These are phyloP conservation scores for Chytriomyces hyalinus DNA, from an alignment of 192 early-diverging fungal species.

Conservation along the genomic window DNA sequence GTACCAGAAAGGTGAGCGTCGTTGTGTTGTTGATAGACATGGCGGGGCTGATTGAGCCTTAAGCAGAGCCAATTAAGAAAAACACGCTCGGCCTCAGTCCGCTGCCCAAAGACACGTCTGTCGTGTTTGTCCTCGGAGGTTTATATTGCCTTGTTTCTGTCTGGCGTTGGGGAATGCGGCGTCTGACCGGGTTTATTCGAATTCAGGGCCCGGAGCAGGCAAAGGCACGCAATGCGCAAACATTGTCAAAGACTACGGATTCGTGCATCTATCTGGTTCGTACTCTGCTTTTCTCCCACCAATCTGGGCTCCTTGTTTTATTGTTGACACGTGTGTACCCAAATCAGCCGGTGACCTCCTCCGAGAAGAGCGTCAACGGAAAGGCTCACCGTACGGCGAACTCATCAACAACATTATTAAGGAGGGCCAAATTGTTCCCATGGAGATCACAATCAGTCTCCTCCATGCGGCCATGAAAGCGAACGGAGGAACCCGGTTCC, in stretches of 20 bases:
- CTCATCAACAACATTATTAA: conserved; percentile 91
- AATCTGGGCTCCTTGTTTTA: neutral
- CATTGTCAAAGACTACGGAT: conserved; percentile 86
- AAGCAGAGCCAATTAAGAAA: conserved; percentile 1
- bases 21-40: neutral
- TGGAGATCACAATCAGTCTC: conserved; percentile 91
- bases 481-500: conserved; percentile 70
- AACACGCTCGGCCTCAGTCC: conserved; percentile 39
- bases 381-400: conserved; percentile 84
- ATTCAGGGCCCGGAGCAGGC: conserved; percentile 65
- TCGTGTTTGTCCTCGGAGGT: conserved; percentile 88
- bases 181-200: neutral
- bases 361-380: conserved; percentile 85
- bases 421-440: conserved; percentile 94
- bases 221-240: conserved; percentile 96
- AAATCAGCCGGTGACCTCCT: conserved; percentile 87
- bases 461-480: conserved; percentile 89
- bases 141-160: conserved; percentile 39
- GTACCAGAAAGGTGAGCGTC: conserved; percentile 5
- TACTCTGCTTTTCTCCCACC: neutral
- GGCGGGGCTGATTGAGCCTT: neutral
- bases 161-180: neutral
- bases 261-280: conserved; percentile 90
- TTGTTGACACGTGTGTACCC: neutral
- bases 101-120: conserved; percentile 62